Evolutionary conservation across 805 yeast genomes (phyloP), one percentile per base, ranked within the genome.

Genomic region (Sugiyamaella valdiviana): DNA sequence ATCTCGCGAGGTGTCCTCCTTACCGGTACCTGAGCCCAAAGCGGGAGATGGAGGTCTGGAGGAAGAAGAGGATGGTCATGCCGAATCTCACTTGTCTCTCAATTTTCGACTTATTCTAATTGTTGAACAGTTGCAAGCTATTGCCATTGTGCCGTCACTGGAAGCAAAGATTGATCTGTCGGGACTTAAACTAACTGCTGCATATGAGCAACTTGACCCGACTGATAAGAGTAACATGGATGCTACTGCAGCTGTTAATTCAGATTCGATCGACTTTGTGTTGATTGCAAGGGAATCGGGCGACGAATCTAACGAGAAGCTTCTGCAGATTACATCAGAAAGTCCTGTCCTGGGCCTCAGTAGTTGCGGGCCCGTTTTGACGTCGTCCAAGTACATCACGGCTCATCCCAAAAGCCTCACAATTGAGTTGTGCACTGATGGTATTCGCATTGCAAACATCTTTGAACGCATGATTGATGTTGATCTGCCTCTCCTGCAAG

Each of bases 191-290:
- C 22, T 44, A 15, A 10, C 42, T 6, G 22, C 20, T 23, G 36
- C 36, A 10, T 44, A 15, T 19, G 42, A 44, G 19, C 47, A 44
- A 42, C 36, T 44, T 6, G 37, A 37, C 17, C 22, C 24, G 19
- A 2, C 36, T 26, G 17, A 37, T 19, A 16, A 32, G 20, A 15
- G 19, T 12, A 15, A 44, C 24, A 42, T 42, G 10, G 14, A 26
- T 26, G 32, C 32, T 2, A 26, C n/a, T 26, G 32, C 32, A 3
- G 9, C 32, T 12, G 14, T 26, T 10, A 2, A 12, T 10, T 4
- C 32, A 5, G 32, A 26, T 22, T 21, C 42, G 32, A 10, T 39
- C n/a, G 21, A 39, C 14, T 39, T 39, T 14, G 5, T 39, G 16
- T 9, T 23, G 17, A 39, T 12, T n/a, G 9, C 6, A 3, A 26